These are phyloP conservation scores for Candida sanyaensis DNA, from an alignment of 1,139 yeast genomes.

Conservation along the genomic window DNA sequence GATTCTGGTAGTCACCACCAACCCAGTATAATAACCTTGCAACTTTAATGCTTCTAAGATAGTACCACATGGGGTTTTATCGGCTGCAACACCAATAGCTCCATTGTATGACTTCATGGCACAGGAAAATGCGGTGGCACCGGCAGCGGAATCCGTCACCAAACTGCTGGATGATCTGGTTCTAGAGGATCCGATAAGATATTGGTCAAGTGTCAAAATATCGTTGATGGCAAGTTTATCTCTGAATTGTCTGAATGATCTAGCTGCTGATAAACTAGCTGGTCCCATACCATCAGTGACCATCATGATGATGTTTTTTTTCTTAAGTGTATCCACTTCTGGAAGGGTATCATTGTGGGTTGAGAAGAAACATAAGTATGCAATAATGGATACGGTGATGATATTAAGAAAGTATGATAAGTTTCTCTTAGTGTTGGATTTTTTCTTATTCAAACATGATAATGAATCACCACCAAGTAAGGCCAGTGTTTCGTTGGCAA, in stretches of 20 bases:
- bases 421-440: constrained; percentile 6
- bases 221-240: constrained; percentile 48
- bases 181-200: constrained; percentile 74
- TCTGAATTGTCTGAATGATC: constrained; percentile 65
- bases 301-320: constrained; percentile 74
- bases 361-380: constrained; percentile 13
- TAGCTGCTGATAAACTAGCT: constrained; percentile 71
- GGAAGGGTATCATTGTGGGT: constrained; percentile 3
- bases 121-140: constrained; percentile 89
- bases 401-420: constrained; percentile 15
- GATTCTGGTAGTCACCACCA: constrained; percentile 83
- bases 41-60: constrained; percentile 80
- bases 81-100: constrained; percentile 74
- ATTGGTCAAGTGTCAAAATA: constrained; percentile 60
- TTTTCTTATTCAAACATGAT: constrained; percentile 11
- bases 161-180: constrained; percentile 72
- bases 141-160: constrained; percentile 91
- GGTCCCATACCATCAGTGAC: constrained; percentile 96
- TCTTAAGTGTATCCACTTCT: constrained; percentile 16
- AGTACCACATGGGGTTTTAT: constrained; percentile 71
- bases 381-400: constrained; percentile 14
- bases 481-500: constrained; percentile 10
- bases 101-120: constrained; percentile 80
- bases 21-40: constrained; percentile 75
- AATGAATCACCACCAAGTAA: constrained; percentile 16